phyloP scores from a whole-genome alignment of 169 alveolate genomes.

The Eimeria nieschulzi region DNA sequence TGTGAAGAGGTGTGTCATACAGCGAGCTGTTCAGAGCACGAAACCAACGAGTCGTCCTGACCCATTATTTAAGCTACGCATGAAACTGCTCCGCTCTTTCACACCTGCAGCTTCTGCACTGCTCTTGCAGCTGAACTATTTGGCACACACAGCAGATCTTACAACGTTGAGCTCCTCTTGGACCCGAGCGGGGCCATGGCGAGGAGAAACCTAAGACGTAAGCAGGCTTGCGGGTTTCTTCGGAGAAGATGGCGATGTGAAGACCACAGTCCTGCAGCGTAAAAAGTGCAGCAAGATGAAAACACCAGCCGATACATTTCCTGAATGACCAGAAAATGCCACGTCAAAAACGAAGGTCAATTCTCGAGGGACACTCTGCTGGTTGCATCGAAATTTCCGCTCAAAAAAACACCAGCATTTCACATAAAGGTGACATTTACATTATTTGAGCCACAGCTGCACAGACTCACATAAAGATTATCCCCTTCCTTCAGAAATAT shows the following conservation, averaged over 20 bases:
- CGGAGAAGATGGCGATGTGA: conserved; percentile 26
- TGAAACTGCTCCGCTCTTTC: neutral
- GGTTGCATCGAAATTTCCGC: too few relatives aligned
- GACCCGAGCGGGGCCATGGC: conserved; percentile 42
- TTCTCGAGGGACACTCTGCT: too few relatives aligned
- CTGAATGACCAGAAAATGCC: neutral
- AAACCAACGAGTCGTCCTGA: neutral
- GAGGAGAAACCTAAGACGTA: conserved; percentile 31
- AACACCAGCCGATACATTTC: neutral
- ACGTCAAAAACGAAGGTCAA: too few relatives aligned
- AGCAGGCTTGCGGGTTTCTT: conserved; percentile 42
- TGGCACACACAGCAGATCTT: neutral
- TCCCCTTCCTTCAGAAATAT: conserved; percentile 47
- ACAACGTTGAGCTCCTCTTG: conserved; percentile 5
- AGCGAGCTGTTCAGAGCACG: conserved; percentile 40
- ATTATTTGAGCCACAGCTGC: too few relatives aligned
- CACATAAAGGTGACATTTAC: too few relatives aligned
- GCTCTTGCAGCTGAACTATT: neutral
- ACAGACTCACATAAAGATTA: conserved; percentile 15
- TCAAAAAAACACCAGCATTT: too few relatives aligned
- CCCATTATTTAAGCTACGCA: neutral
- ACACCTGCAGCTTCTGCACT: neutral
- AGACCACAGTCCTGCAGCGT: conserved; percentile 54
- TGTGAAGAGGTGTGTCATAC: conserved; percentile 48
- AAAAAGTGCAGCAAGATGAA: too few relatives aligned